A percentile compares a stretch with the other conserved stretches of the same genome.
Conservation (phyloP, 2,329 filamentous ascomycete species). For the Magnaporthiopsis incrustans region DNA sequence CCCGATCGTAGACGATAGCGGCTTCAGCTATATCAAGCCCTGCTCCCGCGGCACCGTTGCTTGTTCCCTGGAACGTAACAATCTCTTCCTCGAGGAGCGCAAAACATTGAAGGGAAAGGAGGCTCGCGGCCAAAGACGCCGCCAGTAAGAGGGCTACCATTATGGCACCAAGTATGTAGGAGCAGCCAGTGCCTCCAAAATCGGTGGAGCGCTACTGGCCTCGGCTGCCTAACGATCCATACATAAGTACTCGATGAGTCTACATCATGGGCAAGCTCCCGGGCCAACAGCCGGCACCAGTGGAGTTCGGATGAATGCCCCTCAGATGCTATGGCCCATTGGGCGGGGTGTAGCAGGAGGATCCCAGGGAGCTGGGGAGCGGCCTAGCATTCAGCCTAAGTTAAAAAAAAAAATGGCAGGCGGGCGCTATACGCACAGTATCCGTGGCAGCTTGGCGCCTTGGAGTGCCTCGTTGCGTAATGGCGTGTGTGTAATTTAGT, state of each 20-base stretch:
- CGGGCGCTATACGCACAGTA: background rate
- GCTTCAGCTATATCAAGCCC: constrained; percentile 21
- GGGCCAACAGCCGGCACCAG: background rate
- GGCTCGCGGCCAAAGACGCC: too few relatives aligned
- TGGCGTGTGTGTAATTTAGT: too few relatives aligned
- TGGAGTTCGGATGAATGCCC: background rate
- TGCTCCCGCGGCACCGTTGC: background rate
- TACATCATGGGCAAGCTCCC: background rate
- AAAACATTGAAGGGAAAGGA: background rate
- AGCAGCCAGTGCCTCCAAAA: too few relatives aligned
- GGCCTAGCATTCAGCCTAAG: too few relatives aligned
- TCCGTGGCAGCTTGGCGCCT: background rate
- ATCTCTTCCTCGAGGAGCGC: constrained; percentile 11
- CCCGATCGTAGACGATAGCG: constrained; percentile 21
- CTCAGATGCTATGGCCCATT: background rate
- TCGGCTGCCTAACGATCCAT: background rate
- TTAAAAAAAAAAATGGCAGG: too few relatives aligned
- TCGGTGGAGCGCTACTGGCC: background rate
- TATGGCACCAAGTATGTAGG: too few relatives aligned
- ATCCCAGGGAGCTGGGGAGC: too few relatives aligned
- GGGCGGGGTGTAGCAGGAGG: too few relatives aligned
- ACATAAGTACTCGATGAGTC: background rate
- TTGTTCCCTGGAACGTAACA: constrained; percentile 10
- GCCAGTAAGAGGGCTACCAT: too few relatives aligned
- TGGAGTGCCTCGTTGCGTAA: background rate